A percentile compares a stretch with the other conserved stretches of the same genome.
Evolutionary conservation across 2,329 filamentous ascomycete genomes (phyloP).

Genomic region (Talaromyces sp.): DNA sequence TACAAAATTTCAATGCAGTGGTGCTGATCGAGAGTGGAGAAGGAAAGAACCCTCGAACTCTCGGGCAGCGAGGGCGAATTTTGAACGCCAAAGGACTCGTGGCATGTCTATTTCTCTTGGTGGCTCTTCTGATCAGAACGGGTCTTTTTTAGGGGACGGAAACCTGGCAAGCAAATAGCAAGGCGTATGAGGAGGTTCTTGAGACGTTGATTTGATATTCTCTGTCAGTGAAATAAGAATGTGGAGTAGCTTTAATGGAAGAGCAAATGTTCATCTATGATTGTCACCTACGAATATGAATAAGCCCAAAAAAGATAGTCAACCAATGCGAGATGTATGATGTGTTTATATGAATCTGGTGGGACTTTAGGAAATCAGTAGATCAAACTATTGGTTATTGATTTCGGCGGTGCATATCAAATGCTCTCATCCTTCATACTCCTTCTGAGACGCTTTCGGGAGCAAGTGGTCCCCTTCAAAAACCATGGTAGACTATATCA

Average conservation of each 20-base stretch:
- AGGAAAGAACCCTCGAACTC: not conserved
- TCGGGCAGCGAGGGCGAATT: not conserved
- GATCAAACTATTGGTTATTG: no score
- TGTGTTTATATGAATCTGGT: no score
- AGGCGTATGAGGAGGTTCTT: not conserved
- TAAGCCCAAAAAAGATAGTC: no score
- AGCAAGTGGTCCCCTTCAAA: constrained; percentile 7
- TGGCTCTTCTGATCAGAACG: not conserved
- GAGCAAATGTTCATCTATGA: no score
- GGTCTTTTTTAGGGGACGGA: not conserved
- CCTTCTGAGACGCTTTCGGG: constrained; percentile 19
- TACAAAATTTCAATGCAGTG: not conserved
- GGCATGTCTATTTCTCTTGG: not conserved
- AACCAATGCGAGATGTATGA: no score
- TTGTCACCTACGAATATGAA: no score
- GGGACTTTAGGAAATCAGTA: no score
- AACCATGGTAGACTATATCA: constrained; percentile 18
- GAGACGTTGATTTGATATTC: not conserved
- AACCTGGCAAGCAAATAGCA: not conserved
- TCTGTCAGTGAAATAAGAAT: no score
- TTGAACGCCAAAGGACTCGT: not conserved
- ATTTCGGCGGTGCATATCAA: constrained; percentile 28
- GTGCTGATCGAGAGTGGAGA: not conserved
- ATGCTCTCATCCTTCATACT: constrained; percentile 34
- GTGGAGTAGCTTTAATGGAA: no score